Conservation (phyloP, 192 early-diverging fungal genomes). For the Coemansia sp. region DNA sequence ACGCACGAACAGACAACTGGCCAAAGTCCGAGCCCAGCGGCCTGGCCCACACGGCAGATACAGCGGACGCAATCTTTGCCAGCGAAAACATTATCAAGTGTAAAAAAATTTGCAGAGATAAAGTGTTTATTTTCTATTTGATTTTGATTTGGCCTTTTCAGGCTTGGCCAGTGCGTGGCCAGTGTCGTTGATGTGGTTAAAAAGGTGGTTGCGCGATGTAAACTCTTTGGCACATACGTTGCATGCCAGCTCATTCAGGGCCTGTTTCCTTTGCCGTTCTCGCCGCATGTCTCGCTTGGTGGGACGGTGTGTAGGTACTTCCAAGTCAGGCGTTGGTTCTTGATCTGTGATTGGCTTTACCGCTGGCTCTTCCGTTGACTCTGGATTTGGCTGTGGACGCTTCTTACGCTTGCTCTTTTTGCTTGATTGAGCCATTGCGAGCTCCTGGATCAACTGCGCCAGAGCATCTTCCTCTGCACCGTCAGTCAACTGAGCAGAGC, state of each 20-base stretch:
- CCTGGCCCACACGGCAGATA: not conserved
- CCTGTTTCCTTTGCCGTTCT: constrained; percentile 62
- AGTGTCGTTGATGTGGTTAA: constrained; percentile 81
- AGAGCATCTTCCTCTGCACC: constrained; percentile 15
- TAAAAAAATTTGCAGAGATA: no score
- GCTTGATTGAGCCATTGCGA: constrained; percentile 37
- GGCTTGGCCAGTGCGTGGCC: constrained; percentile 71
- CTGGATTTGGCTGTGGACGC: constrained; percentile 33
- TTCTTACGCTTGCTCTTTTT: constrained; percentile 50
- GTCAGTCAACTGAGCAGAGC: not conserved
- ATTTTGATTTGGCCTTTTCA: not conserved
- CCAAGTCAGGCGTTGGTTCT: not conserved
- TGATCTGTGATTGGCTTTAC: not conserved
- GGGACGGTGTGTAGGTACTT: constrained; percentile 10
- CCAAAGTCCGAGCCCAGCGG: not conserved
- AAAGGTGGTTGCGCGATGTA: constrained; percentile 78
- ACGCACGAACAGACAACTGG: not conserved
- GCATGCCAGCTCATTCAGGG: constrained; percentile 58
- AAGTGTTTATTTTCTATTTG: no score
- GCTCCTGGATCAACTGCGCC: constrained; percentile 51
- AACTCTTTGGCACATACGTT: constrained; percentile 79
- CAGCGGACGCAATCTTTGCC: not conserved
- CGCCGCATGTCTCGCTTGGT: constrained; percentile 58
- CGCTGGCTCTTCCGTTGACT: not conserved
- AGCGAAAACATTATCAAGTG: not conserved